Evolutionary conservation across 139 green algal species (phyloP).

Genomic region (Asterochloris erici): DNA sequence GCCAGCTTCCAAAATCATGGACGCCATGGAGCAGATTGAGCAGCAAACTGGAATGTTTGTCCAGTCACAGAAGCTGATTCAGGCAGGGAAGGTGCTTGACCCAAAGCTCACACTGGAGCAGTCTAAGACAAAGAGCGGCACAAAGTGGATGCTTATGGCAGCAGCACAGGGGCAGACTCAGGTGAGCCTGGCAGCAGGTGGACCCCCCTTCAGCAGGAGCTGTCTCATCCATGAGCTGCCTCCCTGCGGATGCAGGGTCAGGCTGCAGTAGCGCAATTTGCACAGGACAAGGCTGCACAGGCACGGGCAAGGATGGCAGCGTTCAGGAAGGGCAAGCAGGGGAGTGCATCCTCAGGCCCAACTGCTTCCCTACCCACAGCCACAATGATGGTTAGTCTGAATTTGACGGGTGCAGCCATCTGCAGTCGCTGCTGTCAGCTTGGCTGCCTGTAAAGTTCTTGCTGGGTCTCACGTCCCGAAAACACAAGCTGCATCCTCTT

Average conservation of each 20-base stretch:
- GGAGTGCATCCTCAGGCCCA: not conserved
- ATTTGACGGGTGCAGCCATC: not conserved
- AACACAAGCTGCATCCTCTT: too few species aligned
- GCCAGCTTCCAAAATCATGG: conserved; percentile 7
- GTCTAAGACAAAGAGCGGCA: conserved; percentile 26
- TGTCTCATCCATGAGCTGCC: conserved; percentile 2
- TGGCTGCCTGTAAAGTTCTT: not conserved
- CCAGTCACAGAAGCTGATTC: conserved; percentile 61
- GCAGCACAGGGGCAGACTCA: not conserved
- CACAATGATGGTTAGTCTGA: not conserved
- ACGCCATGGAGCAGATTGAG: conserved; percentile 41
- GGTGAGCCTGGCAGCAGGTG: not conserved
- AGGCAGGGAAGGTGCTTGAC: conserved; percentile 50
- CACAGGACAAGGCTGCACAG: conserved; percentile 22
- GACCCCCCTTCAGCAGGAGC: not conserved
- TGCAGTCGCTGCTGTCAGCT: conserved; percentile 3
- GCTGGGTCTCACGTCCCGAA: not conserved
- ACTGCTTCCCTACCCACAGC: not conserved
- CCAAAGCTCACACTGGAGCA: conserved; percentile 14
- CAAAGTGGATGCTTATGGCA: conserved; percentile 71
- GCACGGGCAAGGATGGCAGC: conserved; percentile 25
- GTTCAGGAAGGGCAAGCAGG: not conserved
- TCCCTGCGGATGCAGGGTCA: conserved; percentile 27
- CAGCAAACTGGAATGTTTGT: conserved; percentile 43
- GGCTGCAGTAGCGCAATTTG: conserved; percentile 25